Base-by-base conservation (phyloP, 1,284 basidiomycete species). In the Ganoderma leucocontextum region DNA sequence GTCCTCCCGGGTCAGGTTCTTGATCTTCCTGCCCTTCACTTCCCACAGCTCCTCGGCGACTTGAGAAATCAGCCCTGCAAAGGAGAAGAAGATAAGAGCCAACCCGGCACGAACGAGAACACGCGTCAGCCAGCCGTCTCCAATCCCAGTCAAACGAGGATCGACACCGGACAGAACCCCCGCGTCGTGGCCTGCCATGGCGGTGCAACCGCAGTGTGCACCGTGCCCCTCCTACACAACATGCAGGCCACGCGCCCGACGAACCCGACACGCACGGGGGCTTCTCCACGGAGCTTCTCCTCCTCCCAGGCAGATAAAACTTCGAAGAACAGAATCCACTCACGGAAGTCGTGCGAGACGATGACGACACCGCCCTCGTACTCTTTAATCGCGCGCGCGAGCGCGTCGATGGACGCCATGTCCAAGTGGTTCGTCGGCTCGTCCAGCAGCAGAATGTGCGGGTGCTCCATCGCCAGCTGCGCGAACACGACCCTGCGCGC, bases 21-120 rank as follows among this genome's bases (percentile, higher is more conserved):
- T 89, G 80, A 99, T 97, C 80, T 95, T 95, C 82, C 93, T 92
- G 81, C 96, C 89, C 80, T 96, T 96, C 69, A 99, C 97, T 82
- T 99, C 97, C 97, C 97, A 99, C 13, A 99, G 89, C 80, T 99
- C 97, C 79, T 99, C 93, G 64, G 95, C 96, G 59, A 98, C 96
- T 83, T 98, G 96, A 64, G 93, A 93, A 80, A 97, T 97, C 72
- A 97, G 89, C 77, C 92, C 92, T 90, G 76, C 63, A 60, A 74
- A 71, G 9, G 19, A 29, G 19, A 29, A 19, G 19, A 33, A 22
- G 15, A 35, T 17, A 9, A 47, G 12, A 25, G 41, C 62, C 60
- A 39, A 49, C 67, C 62, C 60, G 38, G 36, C 67, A 38, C 12
- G 38, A 49, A 41, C 53, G 65, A 72, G 66, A 72, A 70, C 52